Conservation (phyloP, 208 protist genomes). For the Trypanosoma vivax region DNA sequence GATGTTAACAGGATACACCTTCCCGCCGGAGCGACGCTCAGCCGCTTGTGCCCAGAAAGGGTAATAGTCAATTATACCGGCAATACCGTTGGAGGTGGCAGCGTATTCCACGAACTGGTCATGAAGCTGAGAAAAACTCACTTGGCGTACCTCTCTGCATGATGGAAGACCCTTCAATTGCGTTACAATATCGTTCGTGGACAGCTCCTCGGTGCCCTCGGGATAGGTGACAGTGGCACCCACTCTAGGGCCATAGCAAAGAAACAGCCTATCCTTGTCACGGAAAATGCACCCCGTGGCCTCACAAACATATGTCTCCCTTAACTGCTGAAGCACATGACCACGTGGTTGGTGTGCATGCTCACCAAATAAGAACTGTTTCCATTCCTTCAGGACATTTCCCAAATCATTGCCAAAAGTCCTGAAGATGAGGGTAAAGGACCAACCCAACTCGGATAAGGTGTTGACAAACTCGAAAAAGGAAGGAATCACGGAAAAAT, state of each 20-base stretch:
- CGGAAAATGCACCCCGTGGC: slow-evolving; percentile 68
- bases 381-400: slow-evolving; percentile 73
- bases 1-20: slow-evolving; percentile 64
- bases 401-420: slow-evolving; percentile 83
- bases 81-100: slow-evolving; percentile 45
- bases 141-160: slow-evolving; percentile 36
- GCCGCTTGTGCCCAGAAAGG: slow-evolving; percentile 74
- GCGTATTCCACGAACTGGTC: slow-evolving; percentile 51
- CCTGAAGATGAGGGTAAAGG: slow-evolving; percentile 83
- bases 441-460: slow-evolving; percentile 68
- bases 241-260: slow-evolving; percentile 57
- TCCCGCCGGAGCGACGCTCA: slow-evolving; percentile 68
- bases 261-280: slow-evolving; percentile 45
- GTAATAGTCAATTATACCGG: slow-evolving; percentile 87
- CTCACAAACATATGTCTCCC: slow-evolving; percentile 30
- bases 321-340: slow-evolving; percentile 33
- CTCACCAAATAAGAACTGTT: slow-evolving; percentile 56
- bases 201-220: slow-evolving; percentile 19
- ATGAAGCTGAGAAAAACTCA: slow-evolving; percentile 39
- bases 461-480: slow-evolving; percentile 84
- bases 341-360: slow-evolving; percentile 63
- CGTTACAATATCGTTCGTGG: slow-evolving; percentile 14
- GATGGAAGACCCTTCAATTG: slow-evolving; percentile 35
- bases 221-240: slow-evolving; percentile 29
- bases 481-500: slow-evolving; percentile 67